These are phyloP conservation scores for Amphicarpaea edgeworthii DNA, from an alignment of 306 rosid species.

Conservation along the genomic window DNA sequence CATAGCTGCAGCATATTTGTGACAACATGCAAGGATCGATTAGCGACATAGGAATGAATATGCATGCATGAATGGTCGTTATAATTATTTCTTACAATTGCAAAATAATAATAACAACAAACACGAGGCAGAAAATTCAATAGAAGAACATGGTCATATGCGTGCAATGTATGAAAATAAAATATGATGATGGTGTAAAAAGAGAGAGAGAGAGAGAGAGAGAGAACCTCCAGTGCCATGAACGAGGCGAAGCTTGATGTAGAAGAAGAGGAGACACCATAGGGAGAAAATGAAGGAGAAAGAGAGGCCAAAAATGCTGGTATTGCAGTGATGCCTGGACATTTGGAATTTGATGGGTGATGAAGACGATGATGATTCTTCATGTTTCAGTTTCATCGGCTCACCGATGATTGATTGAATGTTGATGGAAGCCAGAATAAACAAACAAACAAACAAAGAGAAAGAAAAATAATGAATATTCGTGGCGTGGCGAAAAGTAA, in stretches of 20 bases:
- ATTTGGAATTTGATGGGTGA: constrained; percentile 43
- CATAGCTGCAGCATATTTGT: constrained; percentile 50
- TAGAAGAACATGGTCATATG: too few species aligned
- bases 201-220: too few species aligned
- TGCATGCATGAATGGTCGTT: constrained; percentile 22
- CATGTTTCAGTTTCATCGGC: constrained; percentile 61
- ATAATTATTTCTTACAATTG: constrained; percentile 32
- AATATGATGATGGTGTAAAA: too few species aligned
- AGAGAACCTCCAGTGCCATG: constrained; percentile 58
- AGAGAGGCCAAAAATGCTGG: constrained; percentile 66
- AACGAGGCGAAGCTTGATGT: constrained; percentile 65
- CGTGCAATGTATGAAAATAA: too few species aligned
- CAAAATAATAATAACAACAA: not conserved
- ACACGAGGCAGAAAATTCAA: not conserved
- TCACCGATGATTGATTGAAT: not conserved
- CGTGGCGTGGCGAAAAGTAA: not conserved
- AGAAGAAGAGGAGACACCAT: constrained; percentile 69
- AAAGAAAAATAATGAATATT: too few species aligned
- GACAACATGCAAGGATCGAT: constrained; percentile 44
- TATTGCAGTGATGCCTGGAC: constrained; percentile 40
- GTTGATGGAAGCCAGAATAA: not conserved
- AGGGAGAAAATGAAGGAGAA: constrained; percentile 70
- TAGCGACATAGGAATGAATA: constrained; percentile 45
- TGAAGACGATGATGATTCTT: constrained; percentile 34
- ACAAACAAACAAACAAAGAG: not conserved